Base-by-base conservation (phyloP, 768 basidiomycete species). In the Porpolomopsis calyptriformis region DNA sequence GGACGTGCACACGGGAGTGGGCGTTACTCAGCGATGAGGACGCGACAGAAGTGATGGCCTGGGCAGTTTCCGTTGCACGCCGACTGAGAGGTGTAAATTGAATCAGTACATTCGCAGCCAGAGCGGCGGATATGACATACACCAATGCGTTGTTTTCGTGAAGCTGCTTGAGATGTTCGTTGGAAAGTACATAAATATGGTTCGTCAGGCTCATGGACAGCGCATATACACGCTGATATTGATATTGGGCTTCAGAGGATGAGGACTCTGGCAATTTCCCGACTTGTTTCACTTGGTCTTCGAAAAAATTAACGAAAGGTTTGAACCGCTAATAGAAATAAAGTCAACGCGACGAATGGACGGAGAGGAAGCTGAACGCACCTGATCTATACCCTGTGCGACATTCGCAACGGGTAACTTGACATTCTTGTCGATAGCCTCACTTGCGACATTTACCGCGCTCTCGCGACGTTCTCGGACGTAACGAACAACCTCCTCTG, bases 291-390 rank as follows among this genome's bases (percentile, higher is more conserved):
- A 82, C 72, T 9, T 77, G 75, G 18, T 65, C 68, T 59, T 82
- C 78, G 45, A 88, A 67, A 53, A 77, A 80, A 57, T 88, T 76
- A 26, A 90, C 77, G 41, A 88, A 66, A 35, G 87, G 85, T n/a
- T 82, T 60, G 54, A 88, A 77, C 53, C 71, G 69, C 83, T 85
- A 16, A n/a, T 33, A 20, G 40, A 44, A 23, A 44, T 40, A 39
- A 23, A 52, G 34, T 48, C 26, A 34, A 43, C 48, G 48, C 45
- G 18, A 23, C 14, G 55, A 57, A 48, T 18, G 54, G 50, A 54
- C 19, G 41, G 6, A 29, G 24, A 31, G 11, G 2, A 31, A 35
- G 44, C 48, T 43, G 46, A n/a, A 57, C 68, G 44, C 50, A 84
- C 85, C 68, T 83, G 76, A 64, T 88, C 85, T 47, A 88, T 77